Evolutionary conservation across 140 eudicot species (phyloP), one percentile per base, ranked within the genome.

Genomic region (Senecio squalidus): DNA sequence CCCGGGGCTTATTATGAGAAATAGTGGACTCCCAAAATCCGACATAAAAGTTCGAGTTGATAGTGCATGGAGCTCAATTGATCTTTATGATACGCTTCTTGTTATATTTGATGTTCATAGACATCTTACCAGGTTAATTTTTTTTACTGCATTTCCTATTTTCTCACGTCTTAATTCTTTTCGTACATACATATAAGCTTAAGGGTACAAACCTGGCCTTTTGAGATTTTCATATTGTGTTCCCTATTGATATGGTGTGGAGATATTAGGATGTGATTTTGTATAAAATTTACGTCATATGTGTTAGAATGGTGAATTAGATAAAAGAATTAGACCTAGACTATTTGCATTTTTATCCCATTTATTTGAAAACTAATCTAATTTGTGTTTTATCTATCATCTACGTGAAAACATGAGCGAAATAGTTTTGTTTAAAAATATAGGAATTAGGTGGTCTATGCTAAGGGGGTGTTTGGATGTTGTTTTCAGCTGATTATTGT

Each of bases 101-200:
- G 92, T 92, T 55, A 83, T 92, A 17, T 92, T 92, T 78, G 98
- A 92, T 68, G 96, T 82, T 56, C 86, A 92, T 67, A 84, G 98
- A 75, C 98, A 92, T 74, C 84, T 92, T 71, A 81, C 76, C 79
- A 92, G 87, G 98, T 92, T 58, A 62, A 59, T 66, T 4, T 52
- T 71, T 33, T 43, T 51, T 50, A 24, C 14, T n/a, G 1, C 47
- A 69, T 40, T 43, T 52, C n/a, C n/a, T n/a, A n/a, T 47, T 50
- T 50, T 24, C 17, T 23, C 25, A 1, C 11, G 31, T 54, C 34
- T 27, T 7, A 31, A 54, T 13, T 43, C 8, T 55, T 43, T 29
- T 44, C 9, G 5, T 30, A 57, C 49, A 4, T 22, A 40, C 53
- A 21, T 67, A 25, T 9, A 44, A 23, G 27, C 40, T 39, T 33